A percentile compares a stretch with the other conserved stretches of the same genome.
Evolutionary conservation across 2,329 filamentous ascomycete species (phyloP).

Genomic region (Calonectria naviculata): DNA sequence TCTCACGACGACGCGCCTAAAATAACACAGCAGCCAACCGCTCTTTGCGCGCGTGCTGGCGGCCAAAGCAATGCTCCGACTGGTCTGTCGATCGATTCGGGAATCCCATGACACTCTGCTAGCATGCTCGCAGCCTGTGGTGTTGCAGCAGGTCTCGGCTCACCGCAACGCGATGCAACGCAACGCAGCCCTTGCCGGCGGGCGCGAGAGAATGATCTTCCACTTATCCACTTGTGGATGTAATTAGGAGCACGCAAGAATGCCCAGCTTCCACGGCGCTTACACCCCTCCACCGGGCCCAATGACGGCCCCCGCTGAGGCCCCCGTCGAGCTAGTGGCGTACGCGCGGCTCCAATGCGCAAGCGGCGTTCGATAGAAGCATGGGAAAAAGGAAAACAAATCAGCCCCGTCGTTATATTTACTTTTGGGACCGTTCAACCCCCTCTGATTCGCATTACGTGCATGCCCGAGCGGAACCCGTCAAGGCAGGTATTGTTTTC

Average conservation of each 20-base stretch:
- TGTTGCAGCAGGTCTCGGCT: conserved; percentile 1
- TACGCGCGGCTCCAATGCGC: conserved; percentile 3
- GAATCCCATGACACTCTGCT: neutral
- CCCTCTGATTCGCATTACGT: neutral
- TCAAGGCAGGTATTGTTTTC: neutral
- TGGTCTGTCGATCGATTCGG: neutral
- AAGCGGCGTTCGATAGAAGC: conserved; percentile 2
- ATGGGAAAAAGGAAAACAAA: conserved; percentile 1
- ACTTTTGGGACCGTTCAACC: conserved; percentile 4
- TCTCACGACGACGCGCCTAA: conserved; percentile 33
- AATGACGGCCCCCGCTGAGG: conserved; percentile 9
- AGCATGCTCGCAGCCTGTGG: conserved; percentile 1
- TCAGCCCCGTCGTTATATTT: neutral
- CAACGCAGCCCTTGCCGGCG: neutral
- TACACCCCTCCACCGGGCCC: conserved; percentile 13
- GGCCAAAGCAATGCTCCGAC: conserved; percentile 21
- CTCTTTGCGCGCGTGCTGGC: conserved; percentile 31
- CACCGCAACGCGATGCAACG: conserved; percentile 9
- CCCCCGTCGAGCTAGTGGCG: neutral
- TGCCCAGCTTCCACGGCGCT: conserved; percentile 9
- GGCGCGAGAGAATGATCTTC: conserved; percentile 7
- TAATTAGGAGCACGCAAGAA: neutral
- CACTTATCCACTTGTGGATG: neutral
- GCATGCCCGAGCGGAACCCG: neutral
- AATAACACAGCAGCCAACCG: conserved; percentile 23